Percentiles rank a stretch among this genome's conserved stretches.
phyloP scores from a whole-genome alignment of 257 asterid species.

The Solanum pennellii region DNA sequence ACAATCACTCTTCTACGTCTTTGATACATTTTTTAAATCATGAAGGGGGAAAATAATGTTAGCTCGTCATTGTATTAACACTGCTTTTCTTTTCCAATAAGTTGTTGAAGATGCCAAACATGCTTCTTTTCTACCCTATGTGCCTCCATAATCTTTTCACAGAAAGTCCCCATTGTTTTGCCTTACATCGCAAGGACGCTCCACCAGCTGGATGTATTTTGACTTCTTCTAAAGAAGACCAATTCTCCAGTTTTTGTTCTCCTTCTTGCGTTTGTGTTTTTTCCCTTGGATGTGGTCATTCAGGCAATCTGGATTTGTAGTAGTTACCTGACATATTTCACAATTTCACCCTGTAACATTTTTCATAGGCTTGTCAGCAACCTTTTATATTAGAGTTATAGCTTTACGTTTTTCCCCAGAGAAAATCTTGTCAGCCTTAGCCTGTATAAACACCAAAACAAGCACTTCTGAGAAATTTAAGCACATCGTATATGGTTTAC shows the following conservation, averaged over 20 bases:
- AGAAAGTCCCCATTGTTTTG: background rate
- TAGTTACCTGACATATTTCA: slow-evolving; percentile 30
- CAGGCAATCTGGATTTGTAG: slow-evolving; percentile 15
- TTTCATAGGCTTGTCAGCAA: slow-evolving; percentile 10
- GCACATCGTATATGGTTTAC: background rate
- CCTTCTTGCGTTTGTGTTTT: slow-evolving; percentile 36
- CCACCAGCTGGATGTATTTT: background rate
- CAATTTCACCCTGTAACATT: slow-evolving; percentile 31
- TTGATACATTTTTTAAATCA: background rate
- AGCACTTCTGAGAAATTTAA: background rate
- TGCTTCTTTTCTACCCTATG: slow-evolving; percentile 45
- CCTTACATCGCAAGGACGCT: background rate
- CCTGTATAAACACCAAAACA: slow-evolving; percentile 7
- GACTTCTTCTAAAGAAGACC: slow-evolving; percentile 14
- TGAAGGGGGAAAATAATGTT: too few relatives aligned
- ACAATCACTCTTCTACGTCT: background rate
- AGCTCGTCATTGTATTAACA: background rate
- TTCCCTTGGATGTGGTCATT: slow-evolving; percentile 37
- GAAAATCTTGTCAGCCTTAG: slow-evolving; percentile 11
- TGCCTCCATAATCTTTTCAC: slow-evolving; percentile 7
- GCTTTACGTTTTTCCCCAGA: slow-evolving; percentile 27
- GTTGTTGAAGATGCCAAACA: background rate
- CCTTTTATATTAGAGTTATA: background rate
- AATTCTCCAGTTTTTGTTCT: slow-evolving; percentile 12
- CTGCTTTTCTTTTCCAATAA: background rate